Base-by-base conservation (phyloP, 345 rosid genomes). In the Cardamine occulta region DNA sequence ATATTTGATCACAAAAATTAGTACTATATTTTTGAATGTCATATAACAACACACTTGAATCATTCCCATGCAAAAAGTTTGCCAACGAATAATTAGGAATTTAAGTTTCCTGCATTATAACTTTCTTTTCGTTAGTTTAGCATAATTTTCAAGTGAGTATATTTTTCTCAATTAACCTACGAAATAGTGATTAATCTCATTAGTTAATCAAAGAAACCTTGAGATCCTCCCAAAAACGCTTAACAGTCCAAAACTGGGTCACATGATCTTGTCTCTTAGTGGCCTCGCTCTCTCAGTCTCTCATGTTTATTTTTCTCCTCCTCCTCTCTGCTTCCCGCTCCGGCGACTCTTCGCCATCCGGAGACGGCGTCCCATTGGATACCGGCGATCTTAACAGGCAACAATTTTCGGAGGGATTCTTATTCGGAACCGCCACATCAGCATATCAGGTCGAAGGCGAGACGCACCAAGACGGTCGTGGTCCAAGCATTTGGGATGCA, bases 371-470 rank as follows among this genome's bases (percentile, higher is more conserved):
- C 60, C 53, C 61, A n/a, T 45, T 85, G 9, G 88, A 80, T 66
- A 74, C 88, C 28, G 91, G 90, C 48, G 97, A 87, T 13, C 86
- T 93, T 14, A 80, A 82, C 76, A 53, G 97, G 18, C 31, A 65
- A 31, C 72, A 74, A 45, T 88, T 93, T 51, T 86, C 91, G 5
- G 37, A 73, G 39, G 89, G 89, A 1, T 93, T 93, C 66, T n/a
- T 88, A 62, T 89, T 89, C 75, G 97, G 96, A 54, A 88, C 96
- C 14, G 94, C 97, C 17, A 86, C 96, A 21, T 90, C 97, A 7
- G 97, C 97, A 11, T 90, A 86, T 64, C 96, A 92, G 68, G 96
- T 92, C 17, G 97, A 92, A 85, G 97, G 94, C 42, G 84, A 86
- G 90, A 88, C 97, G 7, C 53, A 83, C 66, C 78, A 82, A 61